These are phyloP conservation scores for Tylopilus plumbeoviolaceoides DNA, from an alignment of 768 basidiomycete genomes.

Conservation along the genomic window DNA sequence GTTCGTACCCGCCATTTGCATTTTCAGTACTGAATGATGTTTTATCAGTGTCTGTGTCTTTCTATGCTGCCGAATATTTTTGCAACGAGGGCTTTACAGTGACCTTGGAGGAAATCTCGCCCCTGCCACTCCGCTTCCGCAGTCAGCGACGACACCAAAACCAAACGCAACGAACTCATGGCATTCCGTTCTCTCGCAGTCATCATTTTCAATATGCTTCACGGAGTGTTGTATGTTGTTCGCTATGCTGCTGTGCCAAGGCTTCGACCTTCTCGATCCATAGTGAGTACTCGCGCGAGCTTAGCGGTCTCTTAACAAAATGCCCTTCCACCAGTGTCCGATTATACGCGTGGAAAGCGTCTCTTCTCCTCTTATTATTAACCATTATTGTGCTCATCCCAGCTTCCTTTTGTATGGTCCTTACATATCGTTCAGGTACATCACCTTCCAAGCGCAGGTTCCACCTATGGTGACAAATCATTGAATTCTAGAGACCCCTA, in stretches of 20 bases:
- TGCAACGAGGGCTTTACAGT: constrained; percentile 55
- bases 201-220: constrained; percentile 66
- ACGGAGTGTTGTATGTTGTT: constrained; percentile 74
- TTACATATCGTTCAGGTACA: constrained; percentile 40
- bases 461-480: background rate
- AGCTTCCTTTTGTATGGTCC: constrained; percentile 54
- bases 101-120: constrained; percentile 48
- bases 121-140: constrained; percentile 26
- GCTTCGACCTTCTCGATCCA: constrained; percentile 47
- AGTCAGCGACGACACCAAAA: constrained; percentile 20
- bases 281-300: constrained; percentile 39
- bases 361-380: constrained; percentile 55
- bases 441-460: background rate
- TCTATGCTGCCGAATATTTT: constrained; percentile 53
- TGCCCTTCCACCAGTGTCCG: constrained; percentile 43
- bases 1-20: background rate
- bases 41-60: constrained; percentile 46
- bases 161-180: constrained; percentile 27
- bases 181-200: constrained; percentile 55
- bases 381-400: constrained; percentile 67
- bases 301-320: constrained; percentile 1
- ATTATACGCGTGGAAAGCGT: constrained; percentile 63
- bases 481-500: constrained; percentile 20
- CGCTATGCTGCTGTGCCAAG: constrained; percentile 69
- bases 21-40: background rate